Evolutionary conservation across 176 grass and related monocot genomes (phyloP).

Genomic region (Phyllostachys edulis): DNA sequence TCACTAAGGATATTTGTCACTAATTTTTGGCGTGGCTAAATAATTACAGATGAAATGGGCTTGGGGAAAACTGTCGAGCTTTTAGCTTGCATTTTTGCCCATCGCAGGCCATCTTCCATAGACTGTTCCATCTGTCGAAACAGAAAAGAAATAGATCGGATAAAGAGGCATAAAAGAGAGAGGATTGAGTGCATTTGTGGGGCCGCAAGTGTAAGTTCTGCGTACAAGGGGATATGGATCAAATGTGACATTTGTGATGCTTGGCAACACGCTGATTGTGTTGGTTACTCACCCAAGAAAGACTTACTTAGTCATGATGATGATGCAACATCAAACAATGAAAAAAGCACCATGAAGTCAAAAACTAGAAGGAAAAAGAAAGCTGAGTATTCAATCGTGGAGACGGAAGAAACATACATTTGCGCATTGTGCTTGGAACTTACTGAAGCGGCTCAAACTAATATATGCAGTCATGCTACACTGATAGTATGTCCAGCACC

Average conservation of each 20-base stretch:
- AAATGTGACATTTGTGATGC: slow-evolving; percentile 93
- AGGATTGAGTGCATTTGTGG: slow-evolving; percentile 95
- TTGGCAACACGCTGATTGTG: slow-evolving; percentile 94
- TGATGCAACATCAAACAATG: slow-evolving; percentile 21
- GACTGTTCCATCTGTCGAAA: slow-evolving; percentile 27
- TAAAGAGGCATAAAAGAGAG: slow-evolving; percentile 84
- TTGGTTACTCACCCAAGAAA: slow-evolving; percentile 67
- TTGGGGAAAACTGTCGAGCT: slow-evolving; percentile 93
- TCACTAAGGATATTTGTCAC: neutral
- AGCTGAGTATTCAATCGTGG: slow-evolving; percentile 44
- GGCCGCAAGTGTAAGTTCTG: slow-evolving; percentile 81
- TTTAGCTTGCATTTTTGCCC: slow-evolving; percentile 85
- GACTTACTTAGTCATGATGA: slow-evolving; percentile 40
- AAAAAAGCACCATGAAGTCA: slow-evolving; percentile 52
- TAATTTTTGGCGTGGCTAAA: slow-evolving; percentile 34
- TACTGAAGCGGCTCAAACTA: slow-evolving; percentile 66
- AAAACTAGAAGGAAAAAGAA: slow-evolving; percentile 59
- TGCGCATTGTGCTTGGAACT: slow-evolving; percentile 79
- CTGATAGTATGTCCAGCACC: slow-evolving; percentile 88
- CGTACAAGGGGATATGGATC: slow-evolving; percentile 78
- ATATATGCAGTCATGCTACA: slow-evolving; percentile 65
- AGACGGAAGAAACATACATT: slow-evolving; percentile 57
- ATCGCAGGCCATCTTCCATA: slow-evolving; percentile 51
- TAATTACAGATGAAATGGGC: slow-evolving; percentile 94
- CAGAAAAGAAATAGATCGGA: slow-evolving; percentile 34